These are phyloP conservation scores for Sphagnum magellanicum DNA, from an alignment of 228 moss, liverwort and hornwort species.

Conservation along the genomic window DNA sequence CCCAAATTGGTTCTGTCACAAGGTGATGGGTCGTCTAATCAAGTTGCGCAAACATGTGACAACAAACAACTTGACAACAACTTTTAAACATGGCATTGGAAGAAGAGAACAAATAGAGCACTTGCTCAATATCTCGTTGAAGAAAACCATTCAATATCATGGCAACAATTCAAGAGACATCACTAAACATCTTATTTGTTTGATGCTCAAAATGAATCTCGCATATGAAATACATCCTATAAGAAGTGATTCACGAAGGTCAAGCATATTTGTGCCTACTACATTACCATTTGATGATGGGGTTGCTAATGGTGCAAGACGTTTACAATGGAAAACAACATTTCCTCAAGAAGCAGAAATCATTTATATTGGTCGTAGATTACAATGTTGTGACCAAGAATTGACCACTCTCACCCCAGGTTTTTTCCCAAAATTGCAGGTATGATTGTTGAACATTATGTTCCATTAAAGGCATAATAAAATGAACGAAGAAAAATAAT, in stretches of 20 bases:
- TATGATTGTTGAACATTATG: neutral
- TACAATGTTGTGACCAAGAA: neutral
- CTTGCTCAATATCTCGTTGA: neutral
- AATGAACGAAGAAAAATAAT: too few relatives aligned
- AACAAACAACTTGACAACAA: neutral
- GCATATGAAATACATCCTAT: neutral
- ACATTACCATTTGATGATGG: neutral
- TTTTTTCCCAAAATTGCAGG: constrained; percentile 2
- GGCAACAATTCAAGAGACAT: too few relatives aligned
- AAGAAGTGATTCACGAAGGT: neutral
- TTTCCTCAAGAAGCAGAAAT: neutral
- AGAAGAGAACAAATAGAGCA: neutral
- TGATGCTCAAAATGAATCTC: constrained; percentile 5
- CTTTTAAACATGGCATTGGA: neutral
- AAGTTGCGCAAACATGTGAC: neutral
- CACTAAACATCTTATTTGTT: neutral
- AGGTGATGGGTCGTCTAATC: neutral
- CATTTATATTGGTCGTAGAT: constrained; percentile 1
- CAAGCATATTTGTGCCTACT: constrained; percentile 1
- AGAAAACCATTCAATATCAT: neutral
- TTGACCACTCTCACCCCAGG: neutral
- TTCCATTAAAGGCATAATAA: too few relatives aligned
- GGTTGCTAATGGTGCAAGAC: neutral
- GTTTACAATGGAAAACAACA: neutral
- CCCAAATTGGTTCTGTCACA: constrained; percentile 1